Conservation (phyloP, 2,329 filamentous ascomycete genomes). For the Verticillium nonalfalfae region DNA sequence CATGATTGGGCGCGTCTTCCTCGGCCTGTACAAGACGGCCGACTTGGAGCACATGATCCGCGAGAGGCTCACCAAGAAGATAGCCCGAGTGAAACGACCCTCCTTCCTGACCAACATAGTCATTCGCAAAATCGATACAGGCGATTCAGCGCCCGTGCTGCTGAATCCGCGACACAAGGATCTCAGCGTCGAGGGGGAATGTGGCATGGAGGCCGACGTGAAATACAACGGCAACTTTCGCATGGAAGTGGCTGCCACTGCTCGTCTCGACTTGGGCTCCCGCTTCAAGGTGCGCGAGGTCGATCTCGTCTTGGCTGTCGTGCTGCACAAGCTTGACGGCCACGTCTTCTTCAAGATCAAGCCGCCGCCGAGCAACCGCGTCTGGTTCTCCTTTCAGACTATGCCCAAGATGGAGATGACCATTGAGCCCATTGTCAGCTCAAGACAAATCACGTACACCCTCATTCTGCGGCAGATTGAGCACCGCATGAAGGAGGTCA, state of each 20-base stretch:
- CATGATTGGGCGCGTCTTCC: conserved; percentile 78
- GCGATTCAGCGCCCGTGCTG: conserved; percentile 79
- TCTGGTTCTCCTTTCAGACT: conserved; percentile 95
- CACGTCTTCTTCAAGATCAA: conserved; percentile 84
- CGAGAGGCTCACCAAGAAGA: conserved; percentile 91
- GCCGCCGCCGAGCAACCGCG: conserved; percentile 85
- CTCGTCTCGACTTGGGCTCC: conserved; percentile 81
- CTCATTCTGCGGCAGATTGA: conserved; percentile 91
- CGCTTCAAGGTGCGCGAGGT: conserved; percentile 89
- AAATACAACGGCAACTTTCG: conserved; percentile 85
- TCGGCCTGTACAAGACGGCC: conserved; percentile 79
- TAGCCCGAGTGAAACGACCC: conserved; percentile 86
- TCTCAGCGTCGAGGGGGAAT: conserved; percentile 85
- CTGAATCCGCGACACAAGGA: conserved; percentile 86
- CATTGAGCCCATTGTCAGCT: conserved; percentile 94
- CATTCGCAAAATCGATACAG: conserved; percentile 79
- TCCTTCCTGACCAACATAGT: conserved; percentile 80
- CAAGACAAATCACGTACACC: conserved; percentile 90
- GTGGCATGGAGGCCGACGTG: conserved; percentile 78
- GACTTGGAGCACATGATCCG: conserved; percentile 74
- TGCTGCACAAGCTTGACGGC: conserved; percentile 78
- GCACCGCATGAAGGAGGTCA: conserved; percentile 86
- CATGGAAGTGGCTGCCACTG: conserved; percentile 86
- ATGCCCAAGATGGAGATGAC: conserved; percentile 89
- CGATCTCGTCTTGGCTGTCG: conserved; percentile 78